These are phyloP conservation scores for Paecilomyces variotii DNA, from an alignment of 2,329 filamentous ascomycete species.

Conservation along the genomic window DNA sequence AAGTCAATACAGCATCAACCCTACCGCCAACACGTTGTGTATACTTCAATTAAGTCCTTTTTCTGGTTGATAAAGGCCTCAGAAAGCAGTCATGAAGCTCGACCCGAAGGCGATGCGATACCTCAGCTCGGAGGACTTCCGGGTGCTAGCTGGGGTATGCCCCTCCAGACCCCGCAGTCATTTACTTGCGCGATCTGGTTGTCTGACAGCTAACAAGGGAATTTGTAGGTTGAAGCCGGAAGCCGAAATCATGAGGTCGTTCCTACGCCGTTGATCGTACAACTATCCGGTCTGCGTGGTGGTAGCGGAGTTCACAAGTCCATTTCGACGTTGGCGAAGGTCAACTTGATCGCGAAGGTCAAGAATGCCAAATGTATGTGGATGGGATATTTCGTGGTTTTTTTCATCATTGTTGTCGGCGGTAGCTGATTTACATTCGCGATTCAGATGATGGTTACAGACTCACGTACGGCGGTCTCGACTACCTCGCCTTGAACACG, in stretches of 20 bases:
- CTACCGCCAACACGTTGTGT: background rate
- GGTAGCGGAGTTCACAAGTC: conserved; percentile 71
- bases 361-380: conserved; percentile 77
- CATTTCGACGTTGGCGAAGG: conserved; percentile 88
- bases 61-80: background rate
- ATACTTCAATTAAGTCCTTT: background rate
- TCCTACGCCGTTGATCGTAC: conserved; percentile 78
- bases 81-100: conserved; percentile 67
- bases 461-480: conserved; percentile 89
- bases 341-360: conserved; percentile 79
- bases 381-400: background rate
- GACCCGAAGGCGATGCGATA: conserved; percentile 92
- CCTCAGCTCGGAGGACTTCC: conserved; percentile 87
- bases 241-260: conserved; percentile 97
- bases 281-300: conserved; percentile 71
- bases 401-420: background rate
- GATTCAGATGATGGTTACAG: conserved; percentile 77
- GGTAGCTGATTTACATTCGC: conserved; percentile 1
- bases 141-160: conserved; percentile 80
- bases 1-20: background rate
- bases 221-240: conserved; percentile 72
- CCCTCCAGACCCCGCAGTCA: conserved; percentile 16
- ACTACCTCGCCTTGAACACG: conserved; percentile 92
- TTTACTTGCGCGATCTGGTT: conserved; percentile 14
- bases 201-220: conserved; percentile 30